A percentile compares a stretch with the other conserved stretches of the same genome.
phyloP scores from a whole-genome alignment of 2,329 filamentous ascomycete species.

The Colletotrichum destructivum region DNA sequence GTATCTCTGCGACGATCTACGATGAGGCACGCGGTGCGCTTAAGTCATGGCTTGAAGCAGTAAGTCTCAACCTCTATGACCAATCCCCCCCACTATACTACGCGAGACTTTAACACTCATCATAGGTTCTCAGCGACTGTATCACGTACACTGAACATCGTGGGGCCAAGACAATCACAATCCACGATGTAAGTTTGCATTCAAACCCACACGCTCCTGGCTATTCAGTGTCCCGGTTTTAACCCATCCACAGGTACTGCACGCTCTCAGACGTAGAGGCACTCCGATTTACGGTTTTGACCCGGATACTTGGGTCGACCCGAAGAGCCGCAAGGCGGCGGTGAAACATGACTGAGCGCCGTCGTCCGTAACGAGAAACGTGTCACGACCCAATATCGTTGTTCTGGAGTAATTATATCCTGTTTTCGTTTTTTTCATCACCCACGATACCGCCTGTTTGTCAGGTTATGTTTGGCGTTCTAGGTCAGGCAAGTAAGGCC shows the following conservation, averaged over 20 bases:
- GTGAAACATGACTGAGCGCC: neutral
- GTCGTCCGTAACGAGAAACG: neutral
- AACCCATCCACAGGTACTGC: constrained; percentile 64
- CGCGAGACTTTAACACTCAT: constrained; percentile 32
- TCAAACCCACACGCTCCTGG: neutral
- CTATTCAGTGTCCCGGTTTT: neutral
- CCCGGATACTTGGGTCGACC: constrained; percentile 52
- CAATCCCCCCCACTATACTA: neutral
- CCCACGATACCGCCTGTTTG: neutral
- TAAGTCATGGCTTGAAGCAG: constrained; percentile 62
- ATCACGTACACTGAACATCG: constrained; percentile 68
- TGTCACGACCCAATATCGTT: no score
- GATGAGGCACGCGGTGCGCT: constrained; percentile 70
- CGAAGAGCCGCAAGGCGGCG: constrained; percentile 42
- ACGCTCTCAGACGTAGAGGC: constrained; percentile 64
- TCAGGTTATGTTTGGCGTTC: neutral
- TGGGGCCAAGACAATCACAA: constrained; percentile 73
- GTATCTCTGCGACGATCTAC: constrained; percentile 78
- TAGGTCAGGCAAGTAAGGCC: neutral
- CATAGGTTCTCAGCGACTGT: constrained; percentile 67
- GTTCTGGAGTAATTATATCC: neutral
- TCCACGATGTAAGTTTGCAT: constrained; percentile 67
- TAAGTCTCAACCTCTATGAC: constrained; percentile 50
- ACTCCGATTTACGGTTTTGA: constrained; percentile 73
- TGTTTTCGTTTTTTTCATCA: neutral